A percentile compares a stretch with the other conserved stretches of the same genome.
These are phyloP conservation scores for Spathaspora sp. DNA, from an alignment of 805 yeast species.

Conservation along the genomic window DNA sequence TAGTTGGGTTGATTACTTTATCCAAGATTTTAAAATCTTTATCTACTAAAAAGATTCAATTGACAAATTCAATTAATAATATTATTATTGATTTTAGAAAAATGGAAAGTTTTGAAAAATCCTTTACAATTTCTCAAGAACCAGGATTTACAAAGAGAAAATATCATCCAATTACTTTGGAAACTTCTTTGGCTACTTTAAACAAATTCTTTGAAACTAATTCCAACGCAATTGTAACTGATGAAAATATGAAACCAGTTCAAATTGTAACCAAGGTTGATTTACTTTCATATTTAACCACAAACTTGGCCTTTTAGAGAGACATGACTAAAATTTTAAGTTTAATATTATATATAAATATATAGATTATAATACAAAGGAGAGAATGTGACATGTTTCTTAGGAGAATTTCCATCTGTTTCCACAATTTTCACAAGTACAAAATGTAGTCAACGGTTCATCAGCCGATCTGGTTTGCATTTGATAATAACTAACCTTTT, in stretches of 20 bases:
- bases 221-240: slow-evolving; percentile 81
- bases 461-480: slow-evolving; percentile 98
- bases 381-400: not conserved
- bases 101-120: slow-evolving; percentile 62
- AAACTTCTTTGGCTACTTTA: slow-evolving; percentile 63
- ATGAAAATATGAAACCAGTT: slow-evolving; percentile 62
- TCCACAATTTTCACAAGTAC: slow-evolving; percentile 97
- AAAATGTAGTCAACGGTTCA: slow-evolving; percentile 97
- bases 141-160: slow-evolving; percentile 58
- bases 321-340: too few species aligned
- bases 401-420: slow-evolving; percentile 96
- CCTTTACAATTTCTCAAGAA: slow-evolving; percentile 56
- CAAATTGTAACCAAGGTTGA: slow-evolving; percentile 89
- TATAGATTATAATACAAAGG: slow-evolving; percentile 3
- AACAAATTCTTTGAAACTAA: slow-evolving; percentile 80
- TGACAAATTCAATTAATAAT: slow-evolving; percentile 51
- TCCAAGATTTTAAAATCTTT: slow-evolving; percentile 66
- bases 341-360: not conserved
- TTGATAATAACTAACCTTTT: slow-evolving; percentile 95
- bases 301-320: slow-evolving; percentile 16
- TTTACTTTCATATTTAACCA: slow-evolving; percentile 53
- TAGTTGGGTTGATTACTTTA: slow-evolving; percentile 73
- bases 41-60: slow-evolving; percentile 55
- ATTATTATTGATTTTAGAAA: slow-evolving; percentile 74
- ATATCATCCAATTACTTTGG: slow-evolving; percentile 62